Evolutionary conservation across 495 filamentous ascomycete species (phyloP).

Genomic region (Tetracladium marchalianum): DNA sequence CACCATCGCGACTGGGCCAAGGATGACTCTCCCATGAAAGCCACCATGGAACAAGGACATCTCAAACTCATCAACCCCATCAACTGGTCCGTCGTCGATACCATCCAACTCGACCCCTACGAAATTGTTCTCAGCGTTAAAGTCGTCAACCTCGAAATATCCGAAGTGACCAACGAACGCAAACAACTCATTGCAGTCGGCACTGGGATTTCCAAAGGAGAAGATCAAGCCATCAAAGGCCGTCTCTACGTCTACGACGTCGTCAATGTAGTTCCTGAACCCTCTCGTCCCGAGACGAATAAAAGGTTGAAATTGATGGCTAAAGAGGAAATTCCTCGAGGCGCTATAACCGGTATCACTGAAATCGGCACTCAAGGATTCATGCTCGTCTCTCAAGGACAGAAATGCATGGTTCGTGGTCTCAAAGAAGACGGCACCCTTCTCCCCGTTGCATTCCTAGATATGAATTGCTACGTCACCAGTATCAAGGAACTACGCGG

Average conservation of each 20-base stretch:
- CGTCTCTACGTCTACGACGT: constrained; percentile 86
- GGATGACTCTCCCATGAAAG: constrained; percentile 59
- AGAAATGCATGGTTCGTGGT: constrained; percentile 93
- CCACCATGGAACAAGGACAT: constrained; percentile 52
- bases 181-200: constrained; percentile 74
- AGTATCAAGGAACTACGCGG: constrained; percentile 69
- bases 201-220: constrained; percentile 72
- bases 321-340: constrained; percentile 77
- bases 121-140: constrained; percentile 75
- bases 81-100: constrained; percentile 69
- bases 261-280: constrained; percentile 82
- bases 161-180: constrained; percentile 79
- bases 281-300: constrained; percentile 72
- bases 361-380: constrained; percentile 88
- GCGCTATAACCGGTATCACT: constrained; percentile 83
- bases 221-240: constrained; percentile 80
- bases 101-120: constrained; percentile 54
- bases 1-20: constrained; percentile 68
- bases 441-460: constrained; percentile 93
- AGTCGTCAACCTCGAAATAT: constrained; percentile 77
- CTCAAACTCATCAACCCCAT: constrained; percentile 66
- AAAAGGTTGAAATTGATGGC: constrained; percentile 76
- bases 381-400: constrained; percentile 83
- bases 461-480: constrained; percentile 87
- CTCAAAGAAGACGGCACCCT: constrained; percentile 89